Evolutionary conservation across 2,329 filamentous ascomycete genomes (phyloP), one percentile per base, ranked within the genome.

Genomic region (Diaporthe aspalathi): DNA sequence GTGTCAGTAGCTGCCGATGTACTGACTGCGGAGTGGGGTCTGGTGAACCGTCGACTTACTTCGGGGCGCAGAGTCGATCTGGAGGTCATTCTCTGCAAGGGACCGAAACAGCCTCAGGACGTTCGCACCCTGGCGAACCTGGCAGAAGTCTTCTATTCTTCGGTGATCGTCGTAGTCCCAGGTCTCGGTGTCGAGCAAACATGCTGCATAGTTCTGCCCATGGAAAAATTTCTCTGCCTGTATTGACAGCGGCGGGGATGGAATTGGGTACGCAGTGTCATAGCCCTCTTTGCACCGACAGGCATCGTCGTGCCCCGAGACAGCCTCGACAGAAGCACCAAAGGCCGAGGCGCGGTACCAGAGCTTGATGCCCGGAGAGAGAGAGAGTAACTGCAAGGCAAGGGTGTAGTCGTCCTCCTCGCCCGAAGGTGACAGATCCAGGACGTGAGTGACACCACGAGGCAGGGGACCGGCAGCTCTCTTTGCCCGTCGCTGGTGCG

Each of bases 31-130:
- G 24, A 5, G 11, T 1, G 5, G 14, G 20, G 16, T 7, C 27
- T 16, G n/a, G 14, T 11, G 43, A 38, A 14, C 4, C 0, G 4
- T n/a, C 38, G 20, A 68, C 67, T 68, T 56, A 68, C 67, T 80
- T 17, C 91, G 89, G 14, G 87, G 84, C 0, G 91, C 91, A 0
- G 91, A 92, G 78, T 93, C 87, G 17, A 94, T 78, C 1, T 83
- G 81, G 0, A 90, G 83, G 38, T 85, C 81, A 3, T 86, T 82
- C 2, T 86, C 87, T 73, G 89, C 84, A 50, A 93, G 85, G 14
- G 86, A 83, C 75, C 88, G 84, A 5, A 93, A 81, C 0, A 93
- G 81, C 1, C 90, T 85, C 56, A 92, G 84, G 43, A 96, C 89
- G 24, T 87, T 87, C 35, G 86, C 87, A 16, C 88, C 83, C 76